A percentile compares a stretch with the other conserved stretches of the same genome.
phyloP scores from a whole-genome alignment of 768 basidiomycete genomes.

The Ramaria sp. region DNA sequence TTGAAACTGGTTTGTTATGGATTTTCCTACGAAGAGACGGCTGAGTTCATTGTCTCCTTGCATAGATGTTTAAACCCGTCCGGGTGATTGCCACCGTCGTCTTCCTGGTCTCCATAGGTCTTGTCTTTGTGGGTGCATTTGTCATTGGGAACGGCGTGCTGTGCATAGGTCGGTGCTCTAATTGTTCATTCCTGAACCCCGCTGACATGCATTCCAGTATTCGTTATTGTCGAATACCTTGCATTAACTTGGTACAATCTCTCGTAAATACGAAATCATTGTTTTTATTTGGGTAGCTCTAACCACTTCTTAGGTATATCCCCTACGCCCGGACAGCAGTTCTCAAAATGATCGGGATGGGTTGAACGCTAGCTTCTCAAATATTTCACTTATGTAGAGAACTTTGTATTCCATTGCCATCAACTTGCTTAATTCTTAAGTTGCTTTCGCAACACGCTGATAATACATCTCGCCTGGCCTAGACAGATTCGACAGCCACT shows the following conservation, averaged over 20 bases:
- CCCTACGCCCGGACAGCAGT: slow-evolving; percentile 79
- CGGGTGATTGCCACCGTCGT: slow-evolving; percentile 73
- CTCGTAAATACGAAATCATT: slow-evolving; percentile 22
- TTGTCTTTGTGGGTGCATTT: slow-evolving; percentile 83
- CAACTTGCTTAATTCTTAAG: not conserved
- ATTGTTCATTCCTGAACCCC: not conserved
- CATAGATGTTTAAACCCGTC: slow-evolving; percentile 86
- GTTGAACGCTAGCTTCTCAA: not conserved
- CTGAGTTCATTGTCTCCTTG: not conserved
- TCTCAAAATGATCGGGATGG: slow-evolving; percentile 47
- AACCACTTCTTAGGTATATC: slow-evolving; percentile 46
- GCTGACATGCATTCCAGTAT: slow-evolving; percentile 36
- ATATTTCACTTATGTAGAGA: too few species aligned
- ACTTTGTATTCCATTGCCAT: not conserved
- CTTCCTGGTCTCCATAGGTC: slow-evolving; percentile 65
- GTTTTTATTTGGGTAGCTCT: slow-evolving; percentile 13
- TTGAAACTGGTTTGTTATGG: slow-evolving; percentile 52
- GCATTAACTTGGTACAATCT: slow-evolving; percentile 86
- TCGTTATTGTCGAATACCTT: slow-evolving; percentile 85
- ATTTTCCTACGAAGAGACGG: not conserved
- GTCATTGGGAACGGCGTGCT: slow-evolving; percentile 42
- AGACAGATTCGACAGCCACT: not conserved
- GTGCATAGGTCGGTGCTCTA: slow-evolving; percentile 13
- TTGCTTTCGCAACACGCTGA: not conserved
- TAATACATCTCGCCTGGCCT: not conserved